Evolutionary conservation across 164 flowering plant genomes (phyloP).

Genomic region (Saururus chinensis): DNA sequence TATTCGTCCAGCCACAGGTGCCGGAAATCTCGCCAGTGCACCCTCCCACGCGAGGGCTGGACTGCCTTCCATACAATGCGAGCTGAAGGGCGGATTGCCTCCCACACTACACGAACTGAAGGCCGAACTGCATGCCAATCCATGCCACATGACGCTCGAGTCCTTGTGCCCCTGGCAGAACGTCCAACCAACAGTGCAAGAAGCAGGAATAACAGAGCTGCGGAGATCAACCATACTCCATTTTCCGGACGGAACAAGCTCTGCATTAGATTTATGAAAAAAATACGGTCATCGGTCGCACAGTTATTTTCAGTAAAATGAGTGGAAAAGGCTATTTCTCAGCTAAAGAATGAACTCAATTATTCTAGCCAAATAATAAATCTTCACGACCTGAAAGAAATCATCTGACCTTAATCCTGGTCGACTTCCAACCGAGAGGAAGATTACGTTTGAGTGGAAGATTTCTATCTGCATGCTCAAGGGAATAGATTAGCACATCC

Average conservation of each 20-base stretch:
- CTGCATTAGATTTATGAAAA: background rate
- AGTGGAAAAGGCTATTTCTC: no score
- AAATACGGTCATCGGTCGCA: no score
- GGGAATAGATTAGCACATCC: constrained; percentile 53
- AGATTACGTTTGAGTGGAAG: constrained; percentile 27
- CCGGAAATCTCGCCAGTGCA: background rate
- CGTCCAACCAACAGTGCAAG: background rate
- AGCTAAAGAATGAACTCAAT: no score
- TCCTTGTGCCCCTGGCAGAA: background rate
- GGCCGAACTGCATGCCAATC: background rate
- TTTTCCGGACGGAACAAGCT: background rate
- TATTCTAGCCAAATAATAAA: no score
- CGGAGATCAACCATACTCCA: background rate
- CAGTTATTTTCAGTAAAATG: no score
- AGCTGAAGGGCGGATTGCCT: background rate
- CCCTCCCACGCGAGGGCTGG: background rate
- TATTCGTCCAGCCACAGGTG: constrained; percentile 1
- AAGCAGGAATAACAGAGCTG: background rate
- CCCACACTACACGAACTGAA: background rate
- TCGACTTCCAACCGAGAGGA: background rate
- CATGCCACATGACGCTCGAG: background rate
- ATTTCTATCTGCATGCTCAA: constrained; percentile 73
- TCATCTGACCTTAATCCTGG: background rate
- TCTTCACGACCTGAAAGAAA: no score
- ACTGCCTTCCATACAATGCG: background rate